Base-by-base conservation (phyloP, 768 basidiomycete genomes). In the Psilocybe cyanescens region DNA sequence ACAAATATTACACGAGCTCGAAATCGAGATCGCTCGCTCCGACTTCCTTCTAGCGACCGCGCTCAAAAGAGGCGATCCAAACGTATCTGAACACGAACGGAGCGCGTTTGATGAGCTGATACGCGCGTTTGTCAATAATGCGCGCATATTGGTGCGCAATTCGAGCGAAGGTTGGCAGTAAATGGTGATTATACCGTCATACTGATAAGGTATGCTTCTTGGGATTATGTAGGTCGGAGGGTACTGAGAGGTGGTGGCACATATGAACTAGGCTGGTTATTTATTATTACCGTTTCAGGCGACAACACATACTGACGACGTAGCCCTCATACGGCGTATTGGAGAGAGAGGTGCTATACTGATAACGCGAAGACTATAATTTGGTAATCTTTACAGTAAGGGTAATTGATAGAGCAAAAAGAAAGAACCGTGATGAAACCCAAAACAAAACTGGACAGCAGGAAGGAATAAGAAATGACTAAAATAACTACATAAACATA, bases 101-200 rank as follows among this genome's bases (percentile, higher is more conserved):
- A 83, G 79, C 63, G 87, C 88, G 5, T 99, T 95, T 71, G 94
- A 98, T 71, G 93, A 97, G 71, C 85, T 97, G 60, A 87, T 99
- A 47, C 87, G 92, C 50, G 93, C 92, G 12, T 92, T 97, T 65
- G 88, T 99, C 53, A 97, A 98, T 70, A 96, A 97, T 65, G 87
- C 93, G 3, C 83, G 97, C 63, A 95, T 97, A 75, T 74, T 98
- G 50, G 88, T 89, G 55, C 85, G 92, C 67, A 97, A 97, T 74
- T 63, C 72, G 5, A 68, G 63, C 57, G 73, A 71, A 24, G 71
- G 68, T 8, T 72, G 73, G 70, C 56, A 58, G 44, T 52, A 28
- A 52, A 4, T 17, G 24, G 24, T 56, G 8, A 14, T 19, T n/a
- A 17, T 16, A 7, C 6, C 1, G 24, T 24, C 24, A 24, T 24